Evolutionary conservation across 352 stramenopile species (phyloP).

Genomic region (Aphanomyces stellatus): DNA sequence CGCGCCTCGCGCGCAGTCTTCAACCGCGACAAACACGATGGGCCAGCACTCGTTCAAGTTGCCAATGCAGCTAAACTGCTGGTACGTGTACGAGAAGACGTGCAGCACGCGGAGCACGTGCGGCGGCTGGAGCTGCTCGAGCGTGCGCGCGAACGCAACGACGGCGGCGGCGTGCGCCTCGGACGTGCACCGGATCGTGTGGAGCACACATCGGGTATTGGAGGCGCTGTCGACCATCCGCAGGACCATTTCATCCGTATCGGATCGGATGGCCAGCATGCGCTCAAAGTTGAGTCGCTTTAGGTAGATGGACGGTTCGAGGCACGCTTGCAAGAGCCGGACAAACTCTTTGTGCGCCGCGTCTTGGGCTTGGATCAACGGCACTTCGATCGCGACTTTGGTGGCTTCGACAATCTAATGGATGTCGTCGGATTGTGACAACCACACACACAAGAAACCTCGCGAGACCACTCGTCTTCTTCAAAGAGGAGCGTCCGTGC

Average conservation of each 20-base stretch:
- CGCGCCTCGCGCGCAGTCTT: constrained; percentile 3
- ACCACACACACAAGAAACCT: too few relatives aligned
- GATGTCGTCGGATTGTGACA: too few relatives aligned
- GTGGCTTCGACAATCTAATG: not conserved
- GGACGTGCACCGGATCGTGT: not conserved
- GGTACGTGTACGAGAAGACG: constrained; percentile 13
- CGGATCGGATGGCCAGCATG: not conserved
- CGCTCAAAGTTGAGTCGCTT: constrained; percentile 11
- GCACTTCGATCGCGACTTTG: constrained; percentile 5
- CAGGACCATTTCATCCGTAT: constrained; percentile 6
- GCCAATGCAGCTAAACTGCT: constrained; percentile 12
- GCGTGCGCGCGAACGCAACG: not conserved
- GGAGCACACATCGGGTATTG: not conserved
- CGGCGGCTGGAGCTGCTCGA: not conserved
- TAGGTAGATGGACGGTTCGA: constrained; percentile 8
- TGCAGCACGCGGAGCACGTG: not conserved
- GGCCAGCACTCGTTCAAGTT: constrained; percentile 20
- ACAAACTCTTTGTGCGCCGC: constrained; percentile 9
- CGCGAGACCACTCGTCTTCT: constrained; percentile 3
- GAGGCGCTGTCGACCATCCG: constrained; percentile 7
- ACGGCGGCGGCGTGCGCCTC: not conserved
- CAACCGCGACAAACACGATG: not conserved
- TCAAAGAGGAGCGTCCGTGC: constrained; percentile 11
- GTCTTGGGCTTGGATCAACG: constrained; percentile 7
- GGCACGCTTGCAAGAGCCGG: not conserved